A percentile compares a stretch with the other conserved stretches of the same genome.
Conservation (phyloP, 345 rosid species). For the Rubroshorea leprosula region DNA sequence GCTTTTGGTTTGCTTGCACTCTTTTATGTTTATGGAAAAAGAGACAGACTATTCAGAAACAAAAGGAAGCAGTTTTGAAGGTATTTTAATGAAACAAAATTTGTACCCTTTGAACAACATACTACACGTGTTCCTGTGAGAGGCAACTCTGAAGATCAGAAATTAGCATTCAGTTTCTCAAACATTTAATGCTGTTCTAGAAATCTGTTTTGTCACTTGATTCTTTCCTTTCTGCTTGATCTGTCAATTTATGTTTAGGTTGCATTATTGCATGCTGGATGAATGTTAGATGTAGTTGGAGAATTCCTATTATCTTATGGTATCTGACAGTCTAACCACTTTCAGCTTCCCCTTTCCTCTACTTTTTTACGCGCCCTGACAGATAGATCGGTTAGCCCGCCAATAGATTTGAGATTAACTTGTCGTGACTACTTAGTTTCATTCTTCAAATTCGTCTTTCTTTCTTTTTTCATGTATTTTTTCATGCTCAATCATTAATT, state of each 20-base stretch:
- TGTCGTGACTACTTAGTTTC: no score
- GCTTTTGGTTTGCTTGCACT: constrained; percentile 54
- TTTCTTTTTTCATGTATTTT: no score
- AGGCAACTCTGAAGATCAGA: constrained; percentile 10
- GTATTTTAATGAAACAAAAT: constrained; percentile 17
- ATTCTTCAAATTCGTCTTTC: no score
- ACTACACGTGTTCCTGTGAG: constrained; percentile 16
- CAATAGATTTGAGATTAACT: no score
- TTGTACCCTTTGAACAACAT: constrained; percentile 35
- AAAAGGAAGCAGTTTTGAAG: constrained; percentile 95
- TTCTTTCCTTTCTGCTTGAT: constrained; percentile 4
- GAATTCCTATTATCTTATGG: no score
- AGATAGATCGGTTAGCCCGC: no score
- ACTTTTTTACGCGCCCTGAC: no score
- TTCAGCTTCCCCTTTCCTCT: no score
- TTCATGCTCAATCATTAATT: no score
- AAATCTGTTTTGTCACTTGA: constrained; percentile 1
- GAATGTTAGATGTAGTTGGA: background rate
- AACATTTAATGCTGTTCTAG: constrained; percentile 7
- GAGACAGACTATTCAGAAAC: constrained; percentile 63
- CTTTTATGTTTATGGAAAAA: constrained; percentile 45
- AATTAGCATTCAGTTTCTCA: constrained; percentile 15
- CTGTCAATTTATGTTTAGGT: constrained; percentile 5
- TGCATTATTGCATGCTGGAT: no score
- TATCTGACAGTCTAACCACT: no score